A percentile compares a stretch with the other conserved stretches of the same genome.
Conservation (phyloP, 306 rosid genomes). For the Cyamopsis tetragonoloba region DNA sequence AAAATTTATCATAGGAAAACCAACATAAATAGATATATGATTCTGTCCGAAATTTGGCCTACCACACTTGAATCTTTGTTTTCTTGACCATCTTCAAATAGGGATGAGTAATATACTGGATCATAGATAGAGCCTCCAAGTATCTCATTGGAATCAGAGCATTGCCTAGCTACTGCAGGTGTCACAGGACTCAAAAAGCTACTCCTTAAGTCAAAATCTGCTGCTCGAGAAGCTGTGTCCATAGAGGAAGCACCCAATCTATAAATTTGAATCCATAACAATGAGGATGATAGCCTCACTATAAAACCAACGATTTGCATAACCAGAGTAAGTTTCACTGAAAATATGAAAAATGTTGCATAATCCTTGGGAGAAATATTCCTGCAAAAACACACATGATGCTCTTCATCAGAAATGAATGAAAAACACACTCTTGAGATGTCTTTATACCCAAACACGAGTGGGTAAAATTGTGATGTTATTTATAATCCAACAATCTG, state of each 20-base stretch:
- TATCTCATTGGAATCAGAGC: slow-evolving; percentile 74
- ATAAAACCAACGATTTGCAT: slow-evolving; percentile 73
- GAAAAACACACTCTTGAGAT: slow-evolving; percentile 15
- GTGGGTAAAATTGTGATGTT: too few relatives aligned
- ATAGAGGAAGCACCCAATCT: slow-evolving; percentile 75
- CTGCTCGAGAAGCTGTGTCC: slow-evolving; percentile 52
- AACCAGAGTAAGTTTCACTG: slow-evolving; percentile 78
- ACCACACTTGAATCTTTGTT: slow-evolving; percentile 51
- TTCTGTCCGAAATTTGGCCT: slow-evolving; percentile 27
- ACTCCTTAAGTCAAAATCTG: slow-evolving; percentile 68
- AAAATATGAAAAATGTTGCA: slow-evolving; percentile 51
- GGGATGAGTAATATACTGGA: slow-evolving; percentile 74
- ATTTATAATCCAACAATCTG: too few relatives aligned
- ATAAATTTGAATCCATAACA: slow-evolving; percentile 95
- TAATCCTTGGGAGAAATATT: slow-evolving; percentile 46
- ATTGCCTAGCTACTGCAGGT: slow-evolving; percentile 57
- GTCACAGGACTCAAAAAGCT: slow-evolving; percentile 82
- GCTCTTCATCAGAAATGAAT: slow-evolving; percentile 23
- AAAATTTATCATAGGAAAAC: slow-evolving; percentile 15
- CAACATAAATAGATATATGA: slow-evolving; percentile 5
- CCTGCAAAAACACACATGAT: slow-evolving; percentile 54
- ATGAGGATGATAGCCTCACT: slow-evolving; percentile 70
- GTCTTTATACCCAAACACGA: too few relatives aligned
- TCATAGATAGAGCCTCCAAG: slow-evolving; percentile 91
- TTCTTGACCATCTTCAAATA: slow-evolving; percentile 77